Evolutionary conservation across 2,329 filamentous ascomycete genomes (phyloP).

Genomic region (Magnaporthales sp.): DNA sequence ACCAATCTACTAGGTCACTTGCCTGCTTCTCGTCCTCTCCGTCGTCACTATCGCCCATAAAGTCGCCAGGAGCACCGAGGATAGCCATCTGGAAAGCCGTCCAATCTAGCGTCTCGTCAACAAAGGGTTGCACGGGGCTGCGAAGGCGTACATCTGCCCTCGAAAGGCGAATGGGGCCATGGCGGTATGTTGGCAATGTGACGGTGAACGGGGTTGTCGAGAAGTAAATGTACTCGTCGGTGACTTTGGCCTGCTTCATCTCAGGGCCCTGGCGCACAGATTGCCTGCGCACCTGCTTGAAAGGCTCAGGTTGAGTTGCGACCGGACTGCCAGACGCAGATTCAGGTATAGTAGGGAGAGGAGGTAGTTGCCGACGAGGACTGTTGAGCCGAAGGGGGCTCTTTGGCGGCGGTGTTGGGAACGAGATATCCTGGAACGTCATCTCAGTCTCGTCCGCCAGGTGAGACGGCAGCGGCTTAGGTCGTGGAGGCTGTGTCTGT

Average conservation of each 20-base stretch:
- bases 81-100: slow-evolving; percentile 59
- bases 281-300: slow-evolving; percentile 2
- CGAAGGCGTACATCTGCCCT: slow-evolving; percentile 28
- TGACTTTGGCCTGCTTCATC: not conserved
- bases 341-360: slow-evolving; percentile 34
- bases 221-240: slow-evolving; percentile 37
- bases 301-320: slow-evolving; percentile 1
- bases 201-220: slow-evolving; percentile 39
- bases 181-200: slow-evolving; percentile 39
- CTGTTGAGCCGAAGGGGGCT: slow-evolving; percentile 13
- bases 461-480: not conserved
- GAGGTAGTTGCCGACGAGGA: slow-evolving; percentile 10
- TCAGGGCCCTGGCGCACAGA: slow-evolving; percentile 8
- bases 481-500: not conserved
- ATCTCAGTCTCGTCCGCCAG: slow-evolving; percentile 4
- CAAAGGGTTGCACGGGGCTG: slow-evolving; percentile 15
- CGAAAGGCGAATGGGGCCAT: slow-evolving; percentile 46
- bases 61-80: slow-evolving; percentile 45
- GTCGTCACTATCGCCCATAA: slow-evolving; percentile 34
- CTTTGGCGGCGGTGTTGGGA: slow-evolving; percentile 24
- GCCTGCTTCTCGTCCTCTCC: slow-evolving; percentile 35
- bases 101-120: slow-evolving; percentile 50
- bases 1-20: slow-evolving; percentile 42
- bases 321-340: slow-evolving; percentile 19
- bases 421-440: slow-evolving; percentile 14